Evolutionary conservation across 192 early-diverging fungal genomes (phyloP).

Genomic region (Coemansia sp.): DNA sequence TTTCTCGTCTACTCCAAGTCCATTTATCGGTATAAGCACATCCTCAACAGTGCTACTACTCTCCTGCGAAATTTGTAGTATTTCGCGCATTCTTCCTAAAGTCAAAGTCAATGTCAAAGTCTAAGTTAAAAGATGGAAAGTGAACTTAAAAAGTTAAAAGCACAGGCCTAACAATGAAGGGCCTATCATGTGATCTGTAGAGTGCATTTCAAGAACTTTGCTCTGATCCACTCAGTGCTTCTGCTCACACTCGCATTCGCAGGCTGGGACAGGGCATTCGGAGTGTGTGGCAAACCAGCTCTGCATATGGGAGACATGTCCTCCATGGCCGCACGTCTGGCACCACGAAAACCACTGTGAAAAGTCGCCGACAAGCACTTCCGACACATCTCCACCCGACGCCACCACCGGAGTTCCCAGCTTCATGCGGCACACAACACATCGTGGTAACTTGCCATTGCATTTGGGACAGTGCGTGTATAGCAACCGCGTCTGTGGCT

Average conservation of each 20-base stretch:
- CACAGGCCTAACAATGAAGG: no score
- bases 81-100: neutral
- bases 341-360: conserved; percentile 99
- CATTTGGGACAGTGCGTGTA: conserved; percentile 47
- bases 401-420: conserved; percentile 39
- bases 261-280: conserved; percentile 90
- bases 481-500: conserved; percentile 34
- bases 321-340: conserved; percentile 95
- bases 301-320: conserved; percentile 85
- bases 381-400: conserved; percentile 5
- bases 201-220: no score
- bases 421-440: conserved; percentile 51
- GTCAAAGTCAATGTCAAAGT: no score
- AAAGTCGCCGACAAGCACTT: conserved; percentile 55
- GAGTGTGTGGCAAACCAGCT: conserved; percentile 87
- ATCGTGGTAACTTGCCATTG: conserved; percentile 42
- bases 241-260: conserved; percentile 53
- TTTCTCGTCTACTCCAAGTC: neutral
- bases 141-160: neutral
- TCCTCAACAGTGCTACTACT: neutral
- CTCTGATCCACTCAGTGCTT: conserved; percentile 1
- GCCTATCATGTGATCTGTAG: neutral
- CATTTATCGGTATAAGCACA: neutral
- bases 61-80: neutral
- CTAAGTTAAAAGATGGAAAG: neutral